Conservation (phyloP, 345 rosid species). For the Gossypium ekmanianum region DNA sequence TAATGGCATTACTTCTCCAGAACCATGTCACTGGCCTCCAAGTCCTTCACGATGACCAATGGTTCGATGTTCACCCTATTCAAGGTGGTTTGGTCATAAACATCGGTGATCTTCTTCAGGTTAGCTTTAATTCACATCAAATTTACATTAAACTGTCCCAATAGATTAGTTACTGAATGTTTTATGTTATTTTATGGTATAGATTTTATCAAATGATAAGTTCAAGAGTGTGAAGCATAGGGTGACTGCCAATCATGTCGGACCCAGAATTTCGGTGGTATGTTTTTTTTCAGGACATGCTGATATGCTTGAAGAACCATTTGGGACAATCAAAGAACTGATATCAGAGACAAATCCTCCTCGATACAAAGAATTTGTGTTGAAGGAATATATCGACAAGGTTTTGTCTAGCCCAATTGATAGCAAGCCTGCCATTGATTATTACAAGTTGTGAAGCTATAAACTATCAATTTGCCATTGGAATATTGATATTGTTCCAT, state of each 20-base stretch:
- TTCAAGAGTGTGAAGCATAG: conserved; percentile 25
- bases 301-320: background rate
- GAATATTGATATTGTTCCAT: background rate
- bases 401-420: background rate
- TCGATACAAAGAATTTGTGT: conserved; percentile 7
- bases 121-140: background rate
- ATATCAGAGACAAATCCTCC: conserved; percentile 23
- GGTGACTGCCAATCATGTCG: conserved; percentile 1
- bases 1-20: conserved; percentile 2
- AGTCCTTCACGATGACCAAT: conserved; percentile 7
- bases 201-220: conserved; percentile 26
- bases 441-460: background rate
- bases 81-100: background rate
- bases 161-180: background rate
- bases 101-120: conserved; percentile 23
- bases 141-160: background rate
- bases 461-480: background rate
- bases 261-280: conserved; percentile 23
- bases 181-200: background rate
- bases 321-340: conserved; percentile 21
- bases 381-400: conserved; percentile 7
- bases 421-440: conserved; percentile 1
- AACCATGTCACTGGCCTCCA: conserved; percentile 3
- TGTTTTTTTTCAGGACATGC: background rate
- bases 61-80: conserved; percentile 14